phyloP scores from a whole-genome alignment of 176 grass and related monocot species.

The Urochloa ruziziensis region DNA sequence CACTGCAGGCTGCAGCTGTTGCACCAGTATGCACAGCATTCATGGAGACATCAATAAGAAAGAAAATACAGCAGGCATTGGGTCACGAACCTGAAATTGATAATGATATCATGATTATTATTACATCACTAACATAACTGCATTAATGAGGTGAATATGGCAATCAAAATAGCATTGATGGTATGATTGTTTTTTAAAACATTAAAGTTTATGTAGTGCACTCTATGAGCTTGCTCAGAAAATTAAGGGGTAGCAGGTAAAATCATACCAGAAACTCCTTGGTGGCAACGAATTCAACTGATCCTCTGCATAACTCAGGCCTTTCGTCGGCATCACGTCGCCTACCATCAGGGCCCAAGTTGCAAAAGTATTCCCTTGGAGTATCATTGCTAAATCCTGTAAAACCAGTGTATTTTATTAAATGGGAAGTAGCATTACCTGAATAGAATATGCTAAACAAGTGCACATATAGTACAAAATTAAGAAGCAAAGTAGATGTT shows the following conservation, averaged over 20 bases:
- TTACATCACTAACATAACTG: conserved; percentile 10
- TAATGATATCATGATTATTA: not conserved
- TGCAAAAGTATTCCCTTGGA: conserved; percentile 90
- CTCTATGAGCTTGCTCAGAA: not conserved
- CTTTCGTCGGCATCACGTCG: conserved; percentile 97
- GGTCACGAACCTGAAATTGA: conserved; percentile 82
- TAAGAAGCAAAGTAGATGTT: not conserved
- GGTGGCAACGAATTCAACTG: conserved; percentile 94
- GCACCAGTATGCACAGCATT: conserved; percentile 90
- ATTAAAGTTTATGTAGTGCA: not conserved
- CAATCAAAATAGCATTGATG: not conserved
- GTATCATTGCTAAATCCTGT: conserved; percentile 94
- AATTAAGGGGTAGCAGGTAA: not conserved
- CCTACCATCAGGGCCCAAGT: conserved; percentile 93
- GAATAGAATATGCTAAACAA: not conserved
- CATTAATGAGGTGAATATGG: not conserved
- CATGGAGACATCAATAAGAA: conserved; percentile 95
- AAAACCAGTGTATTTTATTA: not conserved
- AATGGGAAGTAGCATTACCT: not conserved
- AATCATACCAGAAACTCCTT: conserved; percentile 87
- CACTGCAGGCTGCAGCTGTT: conserved; percentile 92
- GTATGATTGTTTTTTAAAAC: not conserved
- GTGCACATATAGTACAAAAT: not conserved
- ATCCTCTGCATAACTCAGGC: conserved; percentile 93
- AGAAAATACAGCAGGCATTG: conserved; percentile 98